Evolutionary conservation across 768 basidiomycete species (phyloP).

Genomic region (Dentipellis sp.): DNA sequence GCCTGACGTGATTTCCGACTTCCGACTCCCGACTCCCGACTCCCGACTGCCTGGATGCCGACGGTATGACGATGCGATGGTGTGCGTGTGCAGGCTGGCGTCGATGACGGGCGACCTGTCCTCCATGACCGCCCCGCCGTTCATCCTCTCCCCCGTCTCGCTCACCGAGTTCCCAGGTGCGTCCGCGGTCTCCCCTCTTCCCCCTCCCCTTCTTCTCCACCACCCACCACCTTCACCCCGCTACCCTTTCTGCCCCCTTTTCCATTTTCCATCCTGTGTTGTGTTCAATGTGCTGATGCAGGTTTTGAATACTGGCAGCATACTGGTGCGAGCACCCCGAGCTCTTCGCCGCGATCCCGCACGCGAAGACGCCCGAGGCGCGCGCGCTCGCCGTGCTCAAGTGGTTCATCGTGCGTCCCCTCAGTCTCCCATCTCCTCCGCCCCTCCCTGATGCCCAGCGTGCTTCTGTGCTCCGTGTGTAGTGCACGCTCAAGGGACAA

Average conservation of each 20-base stretch:
- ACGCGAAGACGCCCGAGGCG: conserved; percentile 63
- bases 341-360: conserved; percentile 79
- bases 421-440: background rate
- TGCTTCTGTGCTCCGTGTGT: background rate
- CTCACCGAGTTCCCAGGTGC: conserved; percentile 87
- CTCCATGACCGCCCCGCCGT: conserved; percentile 76
- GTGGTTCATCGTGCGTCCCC: conserved; percentile 81
- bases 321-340: conserved; percentile 97
- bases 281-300: conserved; percentile 1
- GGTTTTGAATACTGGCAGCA: conserved; percentile 31
- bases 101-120: conserved; percentile 86
- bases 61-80: too few species aligned
- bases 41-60: background rate
- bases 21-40: conserved; percentile 1
- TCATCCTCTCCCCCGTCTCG: conserved; percentile 87
- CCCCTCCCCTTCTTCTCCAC: conserved; percentile 1
- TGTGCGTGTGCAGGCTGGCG: conserved; percentile 46
- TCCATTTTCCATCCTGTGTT: background rate
- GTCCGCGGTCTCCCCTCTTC: conserved; percentile 17
- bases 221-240: conserved; percentile 2
- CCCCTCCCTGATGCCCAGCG: background rate
- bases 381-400: conserved; percentile 73
- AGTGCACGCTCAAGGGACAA: conserved; percentile 92
- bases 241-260: background rate
- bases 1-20: conserved; percentile 1